Base-by-base conservation (phyloP, 495 filamentous ascomycete species). In the Penicillium subrubescens region DNA sequence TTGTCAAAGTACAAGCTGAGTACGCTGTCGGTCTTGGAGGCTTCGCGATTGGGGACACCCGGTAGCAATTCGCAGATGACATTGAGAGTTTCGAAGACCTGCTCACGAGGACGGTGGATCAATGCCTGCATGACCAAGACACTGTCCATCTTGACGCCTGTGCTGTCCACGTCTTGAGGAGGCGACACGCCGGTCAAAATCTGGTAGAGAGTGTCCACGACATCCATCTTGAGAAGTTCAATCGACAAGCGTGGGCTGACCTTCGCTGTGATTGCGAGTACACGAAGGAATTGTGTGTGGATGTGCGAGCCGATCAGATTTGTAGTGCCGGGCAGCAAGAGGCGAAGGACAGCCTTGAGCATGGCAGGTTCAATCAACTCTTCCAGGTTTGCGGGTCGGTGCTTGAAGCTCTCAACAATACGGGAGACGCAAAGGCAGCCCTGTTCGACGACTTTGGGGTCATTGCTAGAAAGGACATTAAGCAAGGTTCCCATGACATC, bases 71-170 rank as follows among this genome's bases (percentile, higher is more conserved):
- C 96, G 79, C 96, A 98, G 65, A 98, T 93, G 61, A 99, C 94
- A 75, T 97, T 97, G 60, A 99, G 86, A 5, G 96, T 97, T 80
- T 99, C 96, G 69, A 92, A 93, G 29, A 99, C 90, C 74, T 98
- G 96, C 70, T 99, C 95, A 50, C 93, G 87, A n/a, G 95, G 95
- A 37, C 94, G 87, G 71, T 98, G 96, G 59, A 99, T 97, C 68
- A 99, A 79, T 34, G 95, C 94, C 73, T 99, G 95, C 96, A 99
- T 98, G 75, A 98, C 94, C 54, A 99, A 87, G 31, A 98, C 94
- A 72, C 92, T 97, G 78, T 98, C 94, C 71, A 97, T 93, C 77
- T 95, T 96, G 46, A 86, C 79, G n/a, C 91, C 90, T 34, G 92
- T 84, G 72, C 94, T 90, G 19, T 96, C 92, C 6, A 83, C 84